Percentiles rank a stretch among this genome's conserved stretches.
Conservation (phyloP, 306 rosid genomes). For the Lotus japonicus region DNA sequence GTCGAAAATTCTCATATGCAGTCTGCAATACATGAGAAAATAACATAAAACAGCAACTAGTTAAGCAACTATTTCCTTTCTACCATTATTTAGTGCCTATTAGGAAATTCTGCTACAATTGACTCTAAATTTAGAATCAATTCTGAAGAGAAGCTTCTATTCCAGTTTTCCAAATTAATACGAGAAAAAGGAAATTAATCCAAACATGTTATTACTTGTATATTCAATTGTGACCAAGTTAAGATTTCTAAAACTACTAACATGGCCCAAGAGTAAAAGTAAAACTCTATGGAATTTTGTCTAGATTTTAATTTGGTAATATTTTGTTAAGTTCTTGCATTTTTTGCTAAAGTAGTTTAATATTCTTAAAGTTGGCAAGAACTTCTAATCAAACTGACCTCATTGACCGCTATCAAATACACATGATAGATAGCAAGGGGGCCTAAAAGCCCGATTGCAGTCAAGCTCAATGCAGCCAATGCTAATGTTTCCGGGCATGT, state of each 20-base stretch:
- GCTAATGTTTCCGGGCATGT: conserved; percentile 36
- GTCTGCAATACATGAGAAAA: background rate
- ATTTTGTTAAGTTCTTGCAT: background rate
- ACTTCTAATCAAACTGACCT: conserved; percentile 8
- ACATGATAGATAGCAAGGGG: conserved; percentile 21
- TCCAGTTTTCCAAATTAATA: too few species aligned
- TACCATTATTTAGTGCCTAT: background rate
- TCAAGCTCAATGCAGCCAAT: conserved; percentile 19
- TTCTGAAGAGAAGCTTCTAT: too few species aligned
- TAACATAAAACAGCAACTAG: background rate
- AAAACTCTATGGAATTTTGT: background rate
- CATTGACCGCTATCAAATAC: conserved; percentile 23
- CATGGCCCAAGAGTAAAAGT: too few species aligned
- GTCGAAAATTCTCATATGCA: conserved; percentile 28
- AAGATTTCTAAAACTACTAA: background rate
- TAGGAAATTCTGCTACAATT: too few species aligned
- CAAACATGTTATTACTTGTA: too few species aligned
- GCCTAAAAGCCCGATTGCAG: conserved; percentile 15
- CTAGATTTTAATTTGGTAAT: background rate
- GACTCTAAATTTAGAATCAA: too few species aligned
- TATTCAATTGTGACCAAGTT: background rate
- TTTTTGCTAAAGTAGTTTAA: background rate
- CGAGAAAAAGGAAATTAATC: too few species aligned
- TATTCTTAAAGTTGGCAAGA: background rate
- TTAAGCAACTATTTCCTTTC: background rate